Evolutionary conservation across 1,139 yeast genomes (phyloP).

Genomic region (Taphrina flavorubra): DNA sequence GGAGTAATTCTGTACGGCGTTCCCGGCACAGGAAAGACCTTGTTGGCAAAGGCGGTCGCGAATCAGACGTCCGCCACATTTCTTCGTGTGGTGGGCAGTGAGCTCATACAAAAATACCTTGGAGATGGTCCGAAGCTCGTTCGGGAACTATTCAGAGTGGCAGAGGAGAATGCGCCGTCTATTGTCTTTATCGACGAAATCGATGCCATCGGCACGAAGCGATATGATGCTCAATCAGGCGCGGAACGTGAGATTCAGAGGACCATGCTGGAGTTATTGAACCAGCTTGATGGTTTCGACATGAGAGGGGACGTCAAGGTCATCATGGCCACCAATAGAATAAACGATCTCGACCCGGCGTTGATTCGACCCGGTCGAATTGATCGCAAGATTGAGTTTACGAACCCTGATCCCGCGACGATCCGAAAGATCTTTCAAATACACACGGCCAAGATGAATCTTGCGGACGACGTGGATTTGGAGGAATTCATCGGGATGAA

Average conservation of each 20-base stretch:
- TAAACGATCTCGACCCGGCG: constrained; percentile 95
- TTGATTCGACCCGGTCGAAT: constrained; percentile 98
- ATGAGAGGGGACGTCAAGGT: constrained; percentile 98
- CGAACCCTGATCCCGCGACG: constrained; percentile 91
- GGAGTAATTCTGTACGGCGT: constrained; percentile 98
- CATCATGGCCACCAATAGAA: constrained; percentile 97
- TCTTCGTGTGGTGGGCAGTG: constrained; percentile 94
- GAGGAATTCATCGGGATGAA: constrained; percentile 90
- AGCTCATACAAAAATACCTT: constrained; percentile 91
- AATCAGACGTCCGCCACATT: constrained; percentile 97
- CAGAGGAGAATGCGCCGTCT: constrained; percentile 96
- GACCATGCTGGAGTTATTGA: constrained; percentile 95
- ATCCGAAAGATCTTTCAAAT: constrained; percentile 91
- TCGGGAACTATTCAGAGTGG: constrained; percentile 94
- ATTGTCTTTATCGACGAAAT: constrained; percentile 98
- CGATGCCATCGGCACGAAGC: constrained; percentile 97
- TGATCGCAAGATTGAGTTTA: constrained; percentile 94
- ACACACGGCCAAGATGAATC: constrained; percentile 93
- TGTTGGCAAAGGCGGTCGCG: constrained; percentile 97
- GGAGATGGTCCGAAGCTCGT: constrained; percentile 98
- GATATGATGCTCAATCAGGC: constrained; percentile 94
- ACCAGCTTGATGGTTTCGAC: constrained; percentile 97
- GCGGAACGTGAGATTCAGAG: constrained; percentile 98
- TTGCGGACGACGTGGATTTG: constrained; percentile 83
- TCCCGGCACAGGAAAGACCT: constrained; percentile 98